A percentile compares a stretch with the other conserved stretches of the same genome.
phyloP scores from a whole-genome alignment of 78 protist species.

The Polysphondylium violaceum region DNA sequence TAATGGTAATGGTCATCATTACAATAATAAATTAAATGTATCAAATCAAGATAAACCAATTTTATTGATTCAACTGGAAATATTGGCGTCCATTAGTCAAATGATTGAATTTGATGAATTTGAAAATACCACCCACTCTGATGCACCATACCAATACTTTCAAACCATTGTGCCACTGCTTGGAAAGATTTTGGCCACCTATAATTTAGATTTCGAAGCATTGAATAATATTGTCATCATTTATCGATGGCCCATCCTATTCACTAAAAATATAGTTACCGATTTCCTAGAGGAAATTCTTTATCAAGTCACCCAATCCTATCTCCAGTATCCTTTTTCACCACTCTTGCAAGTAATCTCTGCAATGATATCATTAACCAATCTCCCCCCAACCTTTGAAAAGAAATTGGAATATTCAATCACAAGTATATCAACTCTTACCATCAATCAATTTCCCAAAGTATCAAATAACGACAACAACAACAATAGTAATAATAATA shows the following conservation, averaged over 20 bases:
- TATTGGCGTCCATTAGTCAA: neutral
- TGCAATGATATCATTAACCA: neutral
- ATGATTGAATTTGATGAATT: constrained; percentile 31
- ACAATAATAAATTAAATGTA: neutral
- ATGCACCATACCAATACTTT: constrained; percentile 11
- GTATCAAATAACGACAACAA: neutral
- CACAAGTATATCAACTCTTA: constrained; percentile 10
- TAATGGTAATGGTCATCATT: neutral
- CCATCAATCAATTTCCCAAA: neutral
- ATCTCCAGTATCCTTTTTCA: constrained; percentile 22
- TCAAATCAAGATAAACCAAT: neutral
- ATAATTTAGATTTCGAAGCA: constrained; percentile 1
- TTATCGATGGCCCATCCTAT: constrained; percentile 26
- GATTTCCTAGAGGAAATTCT: constrained; percentile 54
- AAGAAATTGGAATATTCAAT: constrained; percentile 11
- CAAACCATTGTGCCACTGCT: constrained; percentile 9
- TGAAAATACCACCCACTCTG: neutral
- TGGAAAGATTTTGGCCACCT: neutral
- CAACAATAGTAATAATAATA: neutral
- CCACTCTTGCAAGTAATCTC: constrained; percentile 14
- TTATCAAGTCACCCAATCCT: constrained; percentile 31
- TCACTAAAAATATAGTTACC: neutral
- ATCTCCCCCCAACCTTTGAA: neutral
- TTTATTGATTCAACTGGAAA: neutral
- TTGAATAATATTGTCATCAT: constrained; percentile 3